Conservation (phyloP, 2,329 filamentous ascomycete genomes). For the Nannizziopsis barbatae region DNA sequence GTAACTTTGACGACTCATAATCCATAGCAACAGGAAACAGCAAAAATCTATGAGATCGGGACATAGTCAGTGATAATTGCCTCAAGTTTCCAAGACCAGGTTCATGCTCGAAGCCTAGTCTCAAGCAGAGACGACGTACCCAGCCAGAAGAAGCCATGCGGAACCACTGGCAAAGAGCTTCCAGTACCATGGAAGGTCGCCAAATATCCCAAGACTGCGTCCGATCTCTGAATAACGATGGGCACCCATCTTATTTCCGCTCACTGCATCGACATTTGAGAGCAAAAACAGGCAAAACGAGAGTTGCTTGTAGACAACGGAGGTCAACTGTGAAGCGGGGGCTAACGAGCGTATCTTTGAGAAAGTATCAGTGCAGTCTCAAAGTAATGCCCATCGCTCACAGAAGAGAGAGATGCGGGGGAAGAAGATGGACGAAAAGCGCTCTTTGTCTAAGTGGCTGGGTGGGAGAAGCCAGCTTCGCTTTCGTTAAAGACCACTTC, state of each 20-base stretch:
- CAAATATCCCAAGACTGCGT: constrained; percentile 12
- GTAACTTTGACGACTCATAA: constrained; percentile 15
- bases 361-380: background rate
- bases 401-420: background rate
- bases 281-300: background rate
- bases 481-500: too few relatives aligned
- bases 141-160: constrained; percentile 22
- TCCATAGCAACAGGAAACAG: constrained; percentile 24
- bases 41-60: constrained; percentile 20
- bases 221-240: constrained; percentile 15
- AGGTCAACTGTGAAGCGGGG: constrained; percentile 7
- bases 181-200: constrained; percentile 19
- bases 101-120: too few relatives aligned
- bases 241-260: constrained; percentile 11
- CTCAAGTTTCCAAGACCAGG: background rate
- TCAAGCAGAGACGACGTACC: constrained; percentile 18
- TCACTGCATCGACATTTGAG: constrained; percentile 11
- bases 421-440: too few relatives aligned
- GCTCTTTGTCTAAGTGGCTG: too few relatives aligned
- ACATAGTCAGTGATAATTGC: background rate
- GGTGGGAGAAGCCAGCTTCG: background rate
- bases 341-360: constrained; percentile 8
- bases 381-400: background rate
- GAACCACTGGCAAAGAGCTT: constrained; percentile 21
- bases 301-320: background rate